These are phyloP conservation scores for Cnidoscolus chayamansa DNA, from an alignment of 441 rosid genomes.

Conservation along the genomic window DNA sequence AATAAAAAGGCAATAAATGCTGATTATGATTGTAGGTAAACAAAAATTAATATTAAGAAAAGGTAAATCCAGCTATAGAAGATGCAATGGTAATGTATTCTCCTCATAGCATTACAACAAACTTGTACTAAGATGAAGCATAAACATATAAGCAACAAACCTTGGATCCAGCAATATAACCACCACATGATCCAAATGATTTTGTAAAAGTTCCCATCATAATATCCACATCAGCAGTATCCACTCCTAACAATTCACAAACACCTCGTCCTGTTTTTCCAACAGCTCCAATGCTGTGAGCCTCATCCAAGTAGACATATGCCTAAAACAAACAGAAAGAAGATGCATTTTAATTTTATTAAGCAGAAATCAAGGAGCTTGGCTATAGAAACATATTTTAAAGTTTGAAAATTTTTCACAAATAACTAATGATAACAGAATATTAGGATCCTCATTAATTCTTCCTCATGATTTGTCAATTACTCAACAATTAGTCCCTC, in stretches of 20 bases:
- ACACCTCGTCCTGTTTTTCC: constrained; percentile 87
- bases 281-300: constrained; percentile 90
- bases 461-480: background rate
- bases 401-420: background rate
- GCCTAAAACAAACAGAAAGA: background rate
- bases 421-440: background rate
- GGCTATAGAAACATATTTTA: background rate
- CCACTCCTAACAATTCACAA: constrained; percentile 84
- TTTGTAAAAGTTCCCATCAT: constrained; percentile 98
- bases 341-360: background rate
- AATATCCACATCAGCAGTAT: constrained; percentile 76
- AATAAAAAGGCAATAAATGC: background rate
- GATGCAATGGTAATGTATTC: constrained; percentile 34
- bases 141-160: constrained; percentile 28
- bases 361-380: background rate
- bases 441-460: background rate
- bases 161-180: constrained; percentile 86
- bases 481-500: background rate
- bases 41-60: no score
- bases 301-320: constrained; percentile 54
- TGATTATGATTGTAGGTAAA: no score
- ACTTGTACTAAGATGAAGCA: background rate
- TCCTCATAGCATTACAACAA: background rate
- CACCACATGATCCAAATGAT: constrained; percentile 91
- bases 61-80: background rate